phyloP scores from a whole-genome alignment of 2,329 filamentous ascomycete genomes.

The Diaporthe sp. region DNA sequence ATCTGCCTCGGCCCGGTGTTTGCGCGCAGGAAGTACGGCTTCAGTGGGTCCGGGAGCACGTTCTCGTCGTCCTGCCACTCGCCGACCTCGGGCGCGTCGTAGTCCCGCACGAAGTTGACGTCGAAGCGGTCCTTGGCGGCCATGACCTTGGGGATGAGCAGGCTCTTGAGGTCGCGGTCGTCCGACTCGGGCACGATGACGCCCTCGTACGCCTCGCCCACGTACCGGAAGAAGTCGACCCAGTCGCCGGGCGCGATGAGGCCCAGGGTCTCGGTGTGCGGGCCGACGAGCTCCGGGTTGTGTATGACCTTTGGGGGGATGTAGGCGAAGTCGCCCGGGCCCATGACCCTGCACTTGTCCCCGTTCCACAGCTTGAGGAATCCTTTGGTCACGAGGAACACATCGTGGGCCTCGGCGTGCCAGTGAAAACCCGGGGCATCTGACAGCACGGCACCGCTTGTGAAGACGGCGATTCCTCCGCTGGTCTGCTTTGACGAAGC shows the following conservation, averaged over 20 bases:
- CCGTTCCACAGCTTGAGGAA: constrained; percentile 70
- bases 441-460: constrained; percentile 61
- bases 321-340: constrained; percentile 70
- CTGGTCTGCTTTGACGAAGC: constrained; percentile 66
- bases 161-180: constrained; percentile 62
- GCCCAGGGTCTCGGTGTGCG: constrained; percentile 67
- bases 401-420: constrained; percentile 69
- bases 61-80: constrained; percentile 60
- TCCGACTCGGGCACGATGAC: constrained; percentile 66
- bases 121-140: constrained; percentile 69
- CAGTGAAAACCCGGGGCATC: constrained; percentile 68
- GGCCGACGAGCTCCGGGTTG: constrained; percentile 67
- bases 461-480: constrained; percentile 65
- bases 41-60: constrained; percentile 52
- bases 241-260: constrained; percentile 71
- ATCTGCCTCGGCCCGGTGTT: constrained; percentile 64
- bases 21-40: constrained; percentile 65
- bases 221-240: constrained; percentile 73
- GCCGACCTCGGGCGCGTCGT: constrained; percentile 58
- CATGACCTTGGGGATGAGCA: constrained; percentile 69
- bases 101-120: constrained; percentile 65
- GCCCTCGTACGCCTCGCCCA: constrained; percentile 66
- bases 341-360: constrained; percentile 67
- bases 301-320: constrained; percentile 69
- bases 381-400: constrained; percentile 70